Conservation (phyloP, 352 stramenopile species). For the Pythium insidiosum region DNA sequence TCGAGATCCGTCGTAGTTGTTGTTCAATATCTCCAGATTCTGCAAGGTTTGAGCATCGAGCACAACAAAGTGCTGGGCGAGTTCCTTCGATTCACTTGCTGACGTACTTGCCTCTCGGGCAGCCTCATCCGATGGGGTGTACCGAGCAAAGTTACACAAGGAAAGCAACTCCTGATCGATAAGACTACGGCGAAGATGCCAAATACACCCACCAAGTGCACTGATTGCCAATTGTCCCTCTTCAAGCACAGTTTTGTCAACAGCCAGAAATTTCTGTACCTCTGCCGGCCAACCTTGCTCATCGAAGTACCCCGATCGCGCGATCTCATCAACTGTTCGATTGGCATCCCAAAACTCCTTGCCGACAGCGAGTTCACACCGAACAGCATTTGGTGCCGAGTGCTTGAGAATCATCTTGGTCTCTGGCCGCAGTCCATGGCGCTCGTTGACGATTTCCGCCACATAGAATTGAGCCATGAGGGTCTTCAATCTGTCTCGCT, state of each 20-base stretch:
- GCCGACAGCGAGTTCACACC: constrained; percentile 50
- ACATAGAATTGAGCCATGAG: constrained; percentile 87
- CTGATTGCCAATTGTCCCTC: constrained; percentile 60
- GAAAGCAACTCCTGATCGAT: constrained; percentile 81
- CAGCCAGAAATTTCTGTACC: constrained; percentile 57
- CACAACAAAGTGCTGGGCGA: constrained; percentile 87
- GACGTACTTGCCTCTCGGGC: constrained; percentile 11
- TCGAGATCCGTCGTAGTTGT: constrained; percentile 87
- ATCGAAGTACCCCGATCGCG: constrained; percentile 84
- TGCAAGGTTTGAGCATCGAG: constrained; percentile 96
- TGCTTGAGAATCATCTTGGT: constrained; percentile 77
- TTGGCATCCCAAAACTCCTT: constrained; percentile 89
- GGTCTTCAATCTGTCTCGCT: constrained; percentile 94
- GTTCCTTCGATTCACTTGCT: constrained; percentile 26
- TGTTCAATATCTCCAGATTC: constrained; percentile 94
- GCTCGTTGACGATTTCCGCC: constrained; percentile 81
- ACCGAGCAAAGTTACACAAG: constrained; percentile 67
- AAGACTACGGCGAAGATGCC: constrained; percentile 68
- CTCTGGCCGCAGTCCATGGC: constrained; percentile 46
- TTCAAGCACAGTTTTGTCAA: constrained; percentile 49
- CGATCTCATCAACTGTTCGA: constrained; percentile 88
- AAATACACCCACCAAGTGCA: constrained; percentile 68
- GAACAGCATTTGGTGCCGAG: constrained; percentile 40
- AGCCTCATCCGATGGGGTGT: constrained; percentile 73
- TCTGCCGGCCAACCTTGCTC: constrained; percentile 57